phyloP scores from a whole-genome alignment of 495 filamentous ascomycete genomes.

The Aspergillus nidulans region DNA sequence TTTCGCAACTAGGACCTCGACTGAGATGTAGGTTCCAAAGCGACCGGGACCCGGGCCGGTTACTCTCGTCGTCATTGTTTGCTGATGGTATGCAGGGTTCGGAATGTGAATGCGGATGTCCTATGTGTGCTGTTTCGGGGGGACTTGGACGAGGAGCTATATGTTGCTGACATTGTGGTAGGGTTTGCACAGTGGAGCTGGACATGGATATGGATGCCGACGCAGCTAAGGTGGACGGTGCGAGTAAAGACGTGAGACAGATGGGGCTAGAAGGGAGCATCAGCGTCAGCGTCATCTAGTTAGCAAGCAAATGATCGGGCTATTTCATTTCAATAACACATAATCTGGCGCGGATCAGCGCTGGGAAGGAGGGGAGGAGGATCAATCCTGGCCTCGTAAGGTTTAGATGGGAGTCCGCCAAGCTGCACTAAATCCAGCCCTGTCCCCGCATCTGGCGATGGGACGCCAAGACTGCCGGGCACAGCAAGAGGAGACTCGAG shows the following conservation, averaged over 20 bases:
- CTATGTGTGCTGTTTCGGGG: constrained; percentile 3
- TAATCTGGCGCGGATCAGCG: neutral
- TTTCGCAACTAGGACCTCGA: neutral
- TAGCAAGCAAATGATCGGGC: neutral
- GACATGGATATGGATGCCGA: neutral
- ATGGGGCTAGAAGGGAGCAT: constrained; percentile 14
- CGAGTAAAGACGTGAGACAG: constrained; percentile 14
- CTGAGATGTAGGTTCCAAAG: no score
- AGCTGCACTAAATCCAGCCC: constrained; percentile 16
- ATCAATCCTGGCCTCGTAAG: neutral
- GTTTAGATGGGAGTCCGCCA: constrained; percentile 6
- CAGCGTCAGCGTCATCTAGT: neutral
- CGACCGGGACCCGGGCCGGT: neutral
- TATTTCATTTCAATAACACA: neutral
- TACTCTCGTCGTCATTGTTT: neutral
- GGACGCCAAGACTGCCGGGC: constrained; percentile 20
- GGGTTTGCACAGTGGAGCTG: neutral
- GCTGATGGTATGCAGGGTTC: neutral
- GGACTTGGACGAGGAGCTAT: neutral
- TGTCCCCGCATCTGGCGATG: constrained; percentile 27
- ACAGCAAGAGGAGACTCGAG: neutral
- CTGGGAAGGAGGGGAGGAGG: neutral
- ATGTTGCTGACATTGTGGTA: neutral
- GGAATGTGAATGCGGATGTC: neutral
- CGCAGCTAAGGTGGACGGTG: neutral